These are phyloP conservation scores for Rhododendron vialii DNA, from an alignment of 148 eudicot genomes.

Conservation along the genomic window DNA sequence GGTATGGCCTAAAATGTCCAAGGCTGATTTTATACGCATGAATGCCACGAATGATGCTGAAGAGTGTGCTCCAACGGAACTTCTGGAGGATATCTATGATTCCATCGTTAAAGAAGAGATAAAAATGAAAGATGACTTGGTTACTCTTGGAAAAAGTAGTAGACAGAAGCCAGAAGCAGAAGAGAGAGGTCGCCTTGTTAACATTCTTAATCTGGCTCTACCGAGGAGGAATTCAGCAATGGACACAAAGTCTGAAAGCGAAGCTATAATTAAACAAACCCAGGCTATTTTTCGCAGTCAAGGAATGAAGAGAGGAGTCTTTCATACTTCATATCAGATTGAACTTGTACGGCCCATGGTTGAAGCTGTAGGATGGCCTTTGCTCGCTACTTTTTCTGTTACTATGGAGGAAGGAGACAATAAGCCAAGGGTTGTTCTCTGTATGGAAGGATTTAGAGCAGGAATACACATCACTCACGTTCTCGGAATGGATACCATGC, in stretches of 20 bases:
- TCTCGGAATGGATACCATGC: constrained; percentile 98
- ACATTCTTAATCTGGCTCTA: constrained; percentile 92
- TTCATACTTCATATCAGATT: constrained; percentile 72
- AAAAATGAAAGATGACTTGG: constrained; percentile 83
- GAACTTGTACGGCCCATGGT: constrained; percentile 95
- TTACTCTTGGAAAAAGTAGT: constrained; percentile 50
- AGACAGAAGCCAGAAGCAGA: constrained; percentile 76
- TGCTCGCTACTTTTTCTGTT: constrained; percentile 96
- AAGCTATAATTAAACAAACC: constrained; percentile 79
- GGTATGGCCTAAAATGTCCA: constrained; percentile 97
- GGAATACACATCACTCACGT: constrained; percentile 92
- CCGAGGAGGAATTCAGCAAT: constrained; percentile 54
- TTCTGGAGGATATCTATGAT: constrained; percentile 91
- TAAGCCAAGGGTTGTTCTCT: constrained; percentile 73
- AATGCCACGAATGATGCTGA: constrained; percentile 78
- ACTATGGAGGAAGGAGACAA: constrained; percentile 97
- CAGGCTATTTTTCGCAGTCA: constrained; percentile 69
- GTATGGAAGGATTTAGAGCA: constrained; percentile 97
- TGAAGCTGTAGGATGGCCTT: constrained; percentile 98
- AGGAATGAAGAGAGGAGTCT: constrained; percentile 81
- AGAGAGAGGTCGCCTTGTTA: constrained; percentile 83
- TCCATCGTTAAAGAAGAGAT: constrained; percentile 92
- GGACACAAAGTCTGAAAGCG: constrained; percentile 78
- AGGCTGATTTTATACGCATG: constrained; percentile 82
- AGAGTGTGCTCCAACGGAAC: constrained; percentile 76